A percentile compares a stretch with the other conserved stretches of the same genome.
These are phyloP conservation scores for Ganoderma lucidum DNA, from an alignment of 1,284 basidiomycete genomes.

Conservation along the genomic window DNA sequence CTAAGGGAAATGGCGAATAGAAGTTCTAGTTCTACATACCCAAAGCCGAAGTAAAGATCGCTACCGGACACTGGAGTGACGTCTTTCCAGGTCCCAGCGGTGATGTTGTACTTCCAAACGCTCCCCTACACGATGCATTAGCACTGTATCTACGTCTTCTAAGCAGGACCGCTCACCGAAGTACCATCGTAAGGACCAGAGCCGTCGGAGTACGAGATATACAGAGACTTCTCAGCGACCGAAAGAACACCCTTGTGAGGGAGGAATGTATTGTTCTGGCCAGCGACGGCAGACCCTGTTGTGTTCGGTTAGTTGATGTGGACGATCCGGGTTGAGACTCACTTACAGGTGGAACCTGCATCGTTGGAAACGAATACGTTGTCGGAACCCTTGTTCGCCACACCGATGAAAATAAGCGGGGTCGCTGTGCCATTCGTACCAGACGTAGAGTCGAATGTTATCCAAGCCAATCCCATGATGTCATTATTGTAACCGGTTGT, in stretches of 20 bases:
- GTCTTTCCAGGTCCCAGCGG: conserved; percentile 56
- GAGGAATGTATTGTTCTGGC: conserved; percentile 64
- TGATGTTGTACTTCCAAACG: conserved; percentile 54
- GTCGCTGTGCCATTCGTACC: conserved; percentile 60
- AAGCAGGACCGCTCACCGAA: conserved; percentile 23
- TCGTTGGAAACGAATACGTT: conserved; percentile 66
- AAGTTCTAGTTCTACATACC: conserved; percentile 23
- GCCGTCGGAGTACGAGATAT: conserved; percentile 61
- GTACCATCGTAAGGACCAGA: conserved; percentile 65
- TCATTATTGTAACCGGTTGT: conserved; percentile 63
- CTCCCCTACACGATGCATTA: conserved; percentile 32
- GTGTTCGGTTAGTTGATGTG: too few relatives aligned
- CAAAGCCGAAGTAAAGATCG: conserved; percentile 42
- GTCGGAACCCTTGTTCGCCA: conserved; percentile 59
- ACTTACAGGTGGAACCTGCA: conserved; percentile 62
- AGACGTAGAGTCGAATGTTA: conserved; percentile 70
- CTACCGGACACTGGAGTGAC: conserved; percentile 44
- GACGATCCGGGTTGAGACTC: background rate
- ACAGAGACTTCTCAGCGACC: conserved; percentile 61
- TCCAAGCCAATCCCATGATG: conserved; percentile 66
- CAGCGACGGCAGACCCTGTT: conserved; percentile 62
- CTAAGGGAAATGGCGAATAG: background rate
- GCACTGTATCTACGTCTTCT: background rate
- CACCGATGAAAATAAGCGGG: conserved; percentile 72
- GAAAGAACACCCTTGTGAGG: conserved; percentile 74